phyloP scores from a whole-genome alignment of 73 alveolate species.

The Tetrahymena elliotti region DNA sequence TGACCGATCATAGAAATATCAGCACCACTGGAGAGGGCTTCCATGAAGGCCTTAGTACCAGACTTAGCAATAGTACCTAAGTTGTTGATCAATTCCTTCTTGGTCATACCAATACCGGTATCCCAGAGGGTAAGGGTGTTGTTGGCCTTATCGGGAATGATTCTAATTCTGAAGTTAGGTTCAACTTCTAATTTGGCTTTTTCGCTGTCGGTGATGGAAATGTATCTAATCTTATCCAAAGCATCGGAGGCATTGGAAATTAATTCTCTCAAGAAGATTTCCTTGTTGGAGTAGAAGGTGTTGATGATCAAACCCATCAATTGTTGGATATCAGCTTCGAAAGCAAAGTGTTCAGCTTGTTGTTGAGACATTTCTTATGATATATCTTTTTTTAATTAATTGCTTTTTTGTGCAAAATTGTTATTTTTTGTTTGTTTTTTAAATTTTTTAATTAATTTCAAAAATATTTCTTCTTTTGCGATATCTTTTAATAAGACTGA shows the following conservation, averaged over 20 bases:
- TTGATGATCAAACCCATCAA: constrained; percentile 97
- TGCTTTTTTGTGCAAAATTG: not conserved
- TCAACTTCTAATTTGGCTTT: constrained; percentile 77
- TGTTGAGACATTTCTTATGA: not conserved
- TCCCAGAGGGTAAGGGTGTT: constrained; percentile 95
- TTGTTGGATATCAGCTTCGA: constrained; percentile 98
- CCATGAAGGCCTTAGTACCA: constrained; percentile 99
- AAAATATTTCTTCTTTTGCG: not conserved
- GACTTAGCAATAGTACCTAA: constrained; percentile 99
- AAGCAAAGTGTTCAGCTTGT: constrained; percentile 27
- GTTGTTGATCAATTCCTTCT: constrained; percentile 96
- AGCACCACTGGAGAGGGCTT: constrained; percentile 97
- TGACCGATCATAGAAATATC: constrained; percentile 98
- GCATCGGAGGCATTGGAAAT: constrained; percentile 99
- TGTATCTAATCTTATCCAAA: constrained; percentile 97
- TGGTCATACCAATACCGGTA: constrained; percentile 99
- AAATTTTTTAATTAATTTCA: not conserved
- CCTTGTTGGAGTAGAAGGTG: constrained; percentile 99
- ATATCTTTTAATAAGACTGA: not conserved
- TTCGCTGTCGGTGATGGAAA: constrained; percentile 95
- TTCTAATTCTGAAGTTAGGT: constrained; percentile 88
- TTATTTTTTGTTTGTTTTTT: not conserved
- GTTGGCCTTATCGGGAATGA: constrained; percentile 98
- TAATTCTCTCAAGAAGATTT: constrained; percentile 96
- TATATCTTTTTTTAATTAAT: not conserved